Evolutionary conservation across 2,329 filamentous ascomycete species (phyloP).

Genomic region (Alternaria brassicicola): DNA sequence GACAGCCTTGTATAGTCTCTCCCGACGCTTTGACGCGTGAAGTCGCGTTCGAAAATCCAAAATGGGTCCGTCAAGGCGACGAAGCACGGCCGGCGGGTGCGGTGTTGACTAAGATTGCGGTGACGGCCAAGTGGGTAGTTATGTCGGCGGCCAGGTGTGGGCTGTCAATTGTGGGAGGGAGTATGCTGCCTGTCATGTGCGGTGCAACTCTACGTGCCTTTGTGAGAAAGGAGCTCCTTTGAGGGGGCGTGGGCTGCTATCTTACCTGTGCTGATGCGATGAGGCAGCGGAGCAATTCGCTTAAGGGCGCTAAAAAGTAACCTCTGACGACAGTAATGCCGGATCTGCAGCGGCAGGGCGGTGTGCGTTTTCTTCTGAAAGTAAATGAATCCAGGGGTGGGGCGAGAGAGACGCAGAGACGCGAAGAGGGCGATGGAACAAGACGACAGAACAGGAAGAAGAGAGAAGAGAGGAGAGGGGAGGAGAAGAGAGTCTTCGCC

Average conservation of each 20-base stretch:
- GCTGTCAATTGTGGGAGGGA: conserved; percentile 27
- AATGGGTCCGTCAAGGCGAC: conserved; percentile 28
- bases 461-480: too few species aligned
- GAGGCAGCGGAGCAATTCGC: conserved; percentile 43
- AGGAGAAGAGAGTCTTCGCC: not conserved
- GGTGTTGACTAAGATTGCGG: conserved; percentile 42
- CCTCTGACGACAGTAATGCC: conserved; percentile 32
- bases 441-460: not conserved
- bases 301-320: conserved; percentile 42
- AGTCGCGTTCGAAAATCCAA: conserved; percentile 45
- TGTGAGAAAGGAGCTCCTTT: conserved; percentile 32
- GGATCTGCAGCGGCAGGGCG: conserved; percentile 19
- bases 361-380: conserved; percentile 9
- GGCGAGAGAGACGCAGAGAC: not conserved
- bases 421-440: not conserved
- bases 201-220: conserved; percentile 19
- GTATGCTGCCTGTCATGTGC: conserved; percentile 24
- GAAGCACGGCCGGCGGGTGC: conserved; percentile 34
- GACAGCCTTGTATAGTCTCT: conserved; percentile 39
- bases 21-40: conserved; percentile 48
- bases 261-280: conserved; percentile 38
- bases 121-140: conserved; percentile 34
- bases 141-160: conserved; percentile 17
- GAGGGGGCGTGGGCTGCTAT: conserved; percentile 31
- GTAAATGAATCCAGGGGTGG: not conserved